A percentile compares a stretch with the other conserved stretches of the same genome.
These are phyloP conservation scores for Phytophthora sp. DNA, from an alignment of 352 stramenopile genomes.

Conservation along the genomic window DNA sequence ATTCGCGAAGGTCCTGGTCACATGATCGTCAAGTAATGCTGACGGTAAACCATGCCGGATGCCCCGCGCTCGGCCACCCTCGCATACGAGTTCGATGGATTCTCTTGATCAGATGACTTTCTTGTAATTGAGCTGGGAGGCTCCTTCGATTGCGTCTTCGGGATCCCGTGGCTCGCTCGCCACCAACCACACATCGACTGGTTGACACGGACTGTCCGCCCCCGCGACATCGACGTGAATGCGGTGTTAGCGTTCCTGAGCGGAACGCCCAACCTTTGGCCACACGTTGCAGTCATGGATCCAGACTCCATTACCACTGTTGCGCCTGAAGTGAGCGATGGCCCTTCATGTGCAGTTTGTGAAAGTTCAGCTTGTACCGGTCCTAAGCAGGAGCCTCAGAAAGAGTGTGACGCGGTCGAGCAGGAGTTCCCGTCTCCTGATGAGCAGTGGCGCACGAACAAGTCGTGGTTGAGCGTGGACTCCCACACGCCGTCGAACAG, in stretches of 20 bases:
- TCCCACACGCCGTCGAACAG: not conserved
- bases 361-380: not conserved
- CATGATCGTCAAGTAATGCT: too few relatives aligned
- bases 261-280: not conserved
- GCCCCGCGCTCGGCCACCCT: too few relatives aligned
- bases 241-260: too few relatives aligned
- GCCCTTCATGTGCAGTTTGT: not conserved
- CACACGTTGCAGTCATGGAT: not conserved
- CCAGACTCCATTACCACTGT: not conserved
- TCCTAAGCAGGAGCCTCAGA: not conserved
- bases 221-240: slow-evolving; percentile 28
- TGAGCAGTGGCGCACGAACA: not conserved
- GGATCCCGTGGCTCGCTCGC: not conserved
- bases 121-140: not conserved
- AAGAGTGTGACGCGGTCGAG: slow-evolving; percentile 14
- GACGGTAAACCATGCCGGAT: too few relatives aligned
- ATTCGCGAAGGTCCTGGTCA: too few relatives aligned
- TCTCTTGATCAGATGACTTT: not conserved
- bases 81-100: not conserved
- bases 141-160: not conserved
- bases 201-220: slow-evolving; percentile 18
- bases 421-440: not conserved
- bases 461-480: not conserved
- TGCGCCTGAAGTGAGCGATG: not conserved
- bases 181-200: slow-evolving; percentile 32